Conservation (phyloP, 768 basidiomycete genomes). For the Leccinum uliginosum region DNA sequence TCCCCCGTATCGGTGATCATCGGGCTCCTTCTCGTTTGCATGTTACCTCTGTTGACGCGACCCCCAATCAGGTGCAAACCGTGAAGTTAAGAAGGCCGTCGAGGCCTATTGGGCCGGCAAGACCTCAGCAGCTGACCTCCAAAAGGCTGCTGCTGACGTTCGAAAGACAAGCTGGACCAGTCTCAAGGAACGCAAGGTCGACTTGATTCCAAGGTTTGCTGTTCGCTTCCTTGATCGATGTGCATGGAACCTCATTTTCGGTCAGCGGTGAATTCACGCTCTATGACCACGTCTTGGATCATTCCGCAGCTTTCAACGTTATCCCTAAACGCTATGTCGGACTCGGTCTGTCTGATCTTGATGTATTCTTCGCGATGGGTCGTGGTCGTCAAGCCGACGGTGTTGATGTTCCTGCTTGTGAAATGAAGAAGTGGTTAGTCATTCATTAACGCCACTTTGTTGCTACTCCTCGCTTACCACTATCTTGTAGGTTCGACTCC, state of each 20-base stretch:
- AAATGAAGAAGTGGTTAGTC: slow-evolving; percentile 99
- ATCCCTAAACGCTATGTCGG: slow-evolving; percentile 92
- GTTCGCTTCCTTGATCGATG: slow-evolving; percentile 3
- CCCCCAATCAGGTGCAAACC: slow-evolving; percentile 66
- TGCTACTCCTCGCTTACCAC: background rate
- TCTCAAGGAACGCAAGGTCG: slow-evolving; percentile 82
- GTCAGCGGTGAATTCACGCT: slow-evolving; percentile 95
- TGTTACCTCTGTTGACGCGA: slow-evolving; percentile 1
- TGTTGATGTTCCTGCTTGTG: slow-evolving; percentile 94
- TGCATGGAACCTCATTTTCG: slow-evolving; percentile 13
- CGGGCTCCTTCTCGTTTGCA: background rate
- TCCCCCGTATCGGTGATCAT: slow-evolving; percentile 71
- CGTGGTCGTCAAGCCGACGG: slow-evolving; percentile 93
- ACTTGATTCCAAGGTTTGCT: slow-evolving; percentile 83
- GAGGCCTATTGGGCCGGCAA: slow-evolving; percentile 99
- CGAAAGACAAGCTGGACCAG: slow-evolving; percentile 85
- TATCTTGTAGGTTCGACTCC: slow-evolving; percentile 78
- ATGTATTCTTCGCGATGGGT: slow-evolving; percentile 98
- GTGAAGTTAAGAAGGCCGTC: slow-evolving; percentile 96
- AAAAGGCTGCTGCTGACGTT: slow-evolving; percentile 81
- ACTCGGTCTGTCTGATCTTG: slow-evolving; percentile 80
- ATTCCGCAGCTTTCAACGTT: slow-evolving; percentile 93
- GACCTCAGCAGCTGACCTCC: slow-evolving; percentile 80
- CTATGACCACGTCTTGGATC: slow-evolving; percentile 98
- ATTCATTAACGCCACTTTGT: background rate